These are phyloP conservation scores for Termitomyces sp. DNA, from an alignment of 768 basidiomycete species.

Conservation along the genomic window DNA sequence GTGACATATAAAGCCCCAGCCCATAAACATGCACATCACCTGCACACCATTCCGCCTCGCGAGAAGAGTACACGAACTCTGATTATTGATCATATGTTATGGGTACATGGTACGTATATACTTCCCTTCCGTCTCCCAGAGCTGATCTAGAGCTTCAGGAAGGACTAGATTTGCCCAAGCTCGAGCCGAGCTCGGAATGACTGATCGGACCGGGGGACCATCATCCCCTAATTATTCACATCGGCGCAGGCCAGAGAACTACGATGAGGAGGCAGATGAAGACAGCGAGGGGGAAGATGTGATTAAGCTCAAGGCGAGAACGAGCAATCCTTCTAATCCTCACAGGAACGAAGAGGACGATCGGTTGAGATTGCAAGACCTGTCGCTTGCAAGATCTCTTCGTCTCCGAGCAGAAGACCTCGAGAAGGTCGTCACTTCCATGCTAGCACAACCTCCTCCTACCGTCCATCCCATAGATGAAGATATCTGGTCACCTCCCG, in stretches of 20 bases:
- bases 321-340: constrained; percentile 38
- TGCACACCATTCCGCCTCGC: constrained; percentile 81
- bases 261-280: constrained; percentile 69
- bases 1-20: constrained; percentile 64
- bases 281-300: constrained; percentile 62
- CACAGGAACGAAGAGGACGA: constrained; percentile 59
- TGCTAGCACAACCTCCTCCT: constrained; percentile 81
- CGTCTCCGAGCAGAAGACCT: constrained; percentile 75
- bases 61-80: constrained; percentile 88
- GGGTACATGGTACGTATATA: constrained; percentile 58
- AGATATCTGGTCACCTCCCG: constrained; percentile 48
- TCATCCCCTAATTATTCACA: constrained; percentile 56
- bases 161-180: constrained; percentile 81
- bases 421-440: constrained; percentile 77
- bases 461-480: constrained; percentile 54
- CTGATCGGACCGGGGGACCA: constrained; percentile 71
- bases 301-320: constrained; percentile 46
- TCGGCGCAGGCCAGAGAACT: constrained; percentile 69
- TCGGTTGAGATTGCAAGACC: constrained; percentile 52
- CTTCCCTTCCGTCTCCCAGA: neutral
- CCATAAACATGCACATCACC: constrained; percentile 84
- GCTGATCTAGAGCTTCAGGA: constrained; percentile 25
- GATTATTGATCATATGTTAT: constrained; percentile 85
- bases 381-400: constrained; percentile 57
- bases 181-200: constrained; percentile 83